Evolutionary conservation across 441 rosid genomes (phyloP).

Genomic region (Capsella rubella): DNA sequence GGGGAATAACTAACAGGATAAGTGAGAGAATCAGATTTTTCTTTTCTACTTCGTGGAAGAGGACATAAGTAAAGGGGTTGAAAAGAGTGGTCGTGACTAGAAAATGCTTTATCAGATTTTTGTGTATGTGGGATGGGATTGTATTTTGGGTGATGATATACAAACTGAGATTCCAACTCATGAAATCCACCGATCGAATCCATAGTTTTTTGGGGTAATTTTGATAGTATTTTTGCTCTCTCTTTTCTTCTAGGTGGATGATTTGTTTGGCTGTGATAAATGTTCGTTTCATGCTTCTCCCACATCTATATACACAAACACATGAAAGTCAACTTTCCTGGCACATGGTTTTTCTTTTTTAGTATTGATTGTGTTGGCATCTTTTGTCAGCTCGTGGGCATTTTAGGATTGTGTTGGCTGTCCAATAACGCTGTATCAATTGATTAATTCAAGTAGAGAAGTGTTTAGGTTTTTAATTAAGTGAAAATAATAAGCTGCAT

Average conservation of each 20-base stretch:
- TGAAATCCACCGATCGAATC: not conserved
- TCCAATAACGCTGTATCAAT: too few species aligned
- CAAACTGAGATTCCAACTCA: too few species aligned
- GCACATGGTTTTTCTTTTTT: not conserved
- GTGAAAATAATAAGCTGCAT: too few species aligned
- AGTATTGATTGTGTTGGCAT: too few species aligned
- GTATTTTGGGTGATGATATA: too few species aligned
- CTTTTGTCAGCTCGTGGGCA: too few species aligned
- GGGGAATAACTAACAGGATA: not conserved
- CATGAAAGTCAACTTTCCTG: not conserved
- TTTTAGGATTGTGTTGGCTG: too few species aligned
- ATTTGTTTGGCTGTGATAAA: not conserved
- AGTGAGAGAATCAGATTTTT: too few species aligned
- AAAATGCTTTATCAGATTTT: not conserved
- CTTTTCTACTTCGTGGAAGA: fast-evolving
- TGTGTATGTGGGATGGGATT: not conserved
- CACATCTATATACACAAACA: not conserved
- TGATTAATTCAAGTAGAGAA: too few species aligned
- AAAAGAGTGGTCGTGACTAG: not conserved
- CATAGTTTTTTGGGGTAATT: not conserved
- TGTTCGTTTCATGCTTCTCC: not conserved
- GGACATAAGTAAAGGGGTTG: slow-evolving; percentile 10
- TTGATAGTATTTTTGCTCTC: not conserved
- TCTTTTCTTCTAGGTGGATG: not conserved
- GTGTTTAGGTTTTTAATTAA: too few species aligned